Evolutionary conservation across 2,329 filamentous ascomycete species (phyloP), one percentile per base, ranked within the genome.

Genomic region (Aspergillus sp.): DNA sequence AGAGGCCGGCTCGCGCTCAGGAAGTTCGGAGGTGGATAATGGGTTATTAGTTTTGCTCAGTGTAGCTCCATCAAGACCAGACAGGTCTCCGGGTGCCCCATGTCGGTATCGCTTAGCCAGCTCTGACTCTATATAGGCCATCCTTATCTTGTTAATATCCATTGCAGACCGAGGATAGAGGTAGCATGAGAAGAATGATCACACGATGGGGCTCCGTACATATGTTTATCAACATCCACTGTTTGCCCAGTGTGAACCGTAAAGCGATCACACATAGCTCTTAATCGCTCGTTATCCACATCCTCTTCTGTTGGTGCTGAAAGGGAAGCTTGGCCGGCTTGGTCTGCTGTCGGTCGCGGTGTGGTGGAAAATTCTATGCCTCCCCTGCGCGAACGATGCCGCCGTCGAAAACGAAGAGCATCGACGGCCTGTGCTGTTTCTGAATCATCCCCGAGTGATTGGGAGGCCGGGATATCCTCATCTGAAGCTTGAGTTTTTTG

Each of bases 51-150:
- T 41, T 52, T 64, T 60, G 46, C 55, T 55, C 17, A 52, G 49
- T 5, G 53, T 45, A 35, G 51, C 6, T 31, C 52, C 43, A 37
- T 63, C 58, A 7, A 51, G 35, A 41, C 52, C 55, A 24, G 55
- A 6, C 12, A 49, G 51, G 35, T 72, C 64, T 46, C 56, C 48
- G 3, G 61, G 55, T 31, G 64, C 55, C 33, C 62, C 60, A 46
- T 62, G 67, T 35, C 68, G 67, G 52, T 73, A 71, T 68, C 78
- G 75, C 74, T 83, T 84, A 80, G 84, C 84, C 77, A 87, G 75
- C 72, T 86, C 84, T 60, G 83, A 81, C 71, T 87, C 85, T 88
- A 88, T 82, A 77, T 84, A 88, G 65, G 80, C 81, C 78, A 83
- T 83, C 84, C 85, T 88, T 82, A 81, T 78, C 77, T 75, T 75